Evolutionary conservation across 768 basidiomycete genomes (phyloP).

Genomic region (Rickenella mellea): DNA sequence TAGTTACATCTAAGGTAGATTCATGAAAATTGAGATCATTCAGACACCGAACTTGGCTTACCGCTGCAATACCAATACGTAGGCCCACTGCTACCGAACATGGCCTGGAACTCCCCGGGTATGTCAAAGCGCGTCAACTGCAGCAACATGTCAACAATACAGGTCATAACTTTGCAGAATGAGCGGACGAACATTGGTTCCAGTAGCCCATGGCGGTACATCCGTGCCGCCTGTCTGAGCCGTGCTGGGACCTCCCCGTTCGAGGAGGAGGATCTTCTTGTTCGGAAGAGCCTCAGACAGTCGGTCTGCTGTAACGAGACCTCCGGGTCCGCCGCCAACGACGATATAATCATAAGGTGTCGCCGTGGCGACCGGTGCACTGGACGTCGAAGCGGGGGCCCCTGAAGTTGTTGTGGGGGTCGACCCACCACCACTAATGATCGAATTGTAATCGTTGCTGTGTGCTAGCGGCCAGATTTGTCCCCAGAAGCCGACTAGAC

Average conservation of each 20-base stretch:
- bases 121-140: conserved; percentile 60
- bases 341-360: conserved; percentile 24
- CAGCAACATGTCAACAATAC: not conserved
- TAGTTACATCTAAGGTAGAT: conserved; percentile 35
- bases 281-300: conserved; percentile 51
- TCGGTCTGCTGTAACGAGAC: conserved; percentile 49
- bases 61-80: conserved; percentile 59
- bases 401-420: conserved; percentile 24
- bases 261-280: conserved; percentile 53
- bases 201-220: conserved; percentile 38
- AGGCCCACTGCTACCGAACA: conserved; percentile 47
- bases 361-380: conserved; percentile 20
- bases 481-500: conserved; percentile 51
- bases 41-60: conserved; percentile 9
- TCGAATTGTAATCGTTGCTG: conserved; percentile 34
- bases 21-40: not conserved
- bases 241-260: conserved; percentile 56
- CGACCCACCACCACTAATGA: conserved; percentile 33
- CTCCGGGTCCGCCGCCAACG: conserved; percentile 51
- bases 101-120: conserved; percentile 55
- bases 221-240: conserved; percentile 50
- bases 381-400: conserved; percentile 23
- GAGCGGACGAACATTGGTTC: conserved; percentile 28
- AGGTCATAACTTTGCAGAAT: not conserved
- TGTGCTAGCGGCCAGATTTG: conserved; percentile 39